A percentile compares a stretch with the other conserved stretches of the same genome.
Evolutionary conservation across 2,329 filamentous ascomycete species (phyloP).

Genomic region (Orbilia javanica): DNA sequence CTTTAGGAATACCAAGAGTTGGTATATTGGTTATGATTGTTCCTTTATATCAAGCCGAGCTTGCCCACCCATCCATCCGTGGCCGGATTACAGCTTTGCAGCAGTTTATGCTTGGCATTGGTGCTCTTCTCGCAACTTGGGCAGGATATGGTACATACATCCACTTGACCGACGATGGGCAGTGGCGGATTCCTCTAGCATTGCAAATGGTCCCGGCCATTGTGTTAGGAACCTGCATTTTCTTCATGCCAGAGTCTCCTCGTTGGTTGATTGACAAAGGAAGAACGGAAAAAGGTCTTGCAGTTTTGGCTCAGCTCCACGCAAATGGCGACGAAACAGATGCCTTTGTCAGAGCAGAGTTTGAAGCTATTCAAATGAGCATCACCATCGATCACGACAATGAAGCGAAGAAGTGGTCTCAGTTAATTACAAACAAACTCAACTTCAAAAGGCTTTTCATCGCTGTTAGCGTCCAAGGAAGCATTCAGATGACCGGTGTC

Average conservation of each 20-base stretch:
- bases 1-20: constrained; percentile 66
- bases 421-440: constrained; percentile 76
- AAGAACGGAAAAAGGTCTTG: constrained; percentile 74
- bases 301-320: constrained; percentile 77
- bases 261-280: constrained; percentile 82
- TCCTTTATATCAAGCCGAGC: constrained; percentile 81
- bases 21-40: constrained; percentile 75
- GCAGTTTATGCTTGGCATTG: constrained; percentile 85
- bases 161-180: constrained; percentile 67
- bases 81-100: constrained; percentile 81
- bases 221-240: constrained; percentile 75
- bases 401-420: constrained; percentile 77
- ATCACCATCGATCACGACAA: constrained; percentile 77
- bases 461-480: constrained; percentile 77
- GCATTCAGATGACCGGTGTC: constrained; percentile 81
- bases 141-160: constrained; percentile 75
- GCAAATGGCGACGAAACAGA: constrained; percentile 76
- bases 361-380: constrained; percentile 76
- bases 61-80: constrained; percentile 82
- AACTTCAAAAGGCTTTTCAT: constrained; percentile 80
- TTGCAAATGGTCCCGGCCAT: constrained; percentile 78
- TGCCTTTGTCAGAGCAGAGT: constrained; percentile 79
- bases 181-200: constrained; percentile 76
- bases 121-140: constrained; percentile 79
- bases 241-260: constrained; percentile 78